Evolutionary conservation across 257 asterid species (phyloP), one percentile per base, ranked within the genome.

Genomic region (Plectranthus barbatus): DNA sequence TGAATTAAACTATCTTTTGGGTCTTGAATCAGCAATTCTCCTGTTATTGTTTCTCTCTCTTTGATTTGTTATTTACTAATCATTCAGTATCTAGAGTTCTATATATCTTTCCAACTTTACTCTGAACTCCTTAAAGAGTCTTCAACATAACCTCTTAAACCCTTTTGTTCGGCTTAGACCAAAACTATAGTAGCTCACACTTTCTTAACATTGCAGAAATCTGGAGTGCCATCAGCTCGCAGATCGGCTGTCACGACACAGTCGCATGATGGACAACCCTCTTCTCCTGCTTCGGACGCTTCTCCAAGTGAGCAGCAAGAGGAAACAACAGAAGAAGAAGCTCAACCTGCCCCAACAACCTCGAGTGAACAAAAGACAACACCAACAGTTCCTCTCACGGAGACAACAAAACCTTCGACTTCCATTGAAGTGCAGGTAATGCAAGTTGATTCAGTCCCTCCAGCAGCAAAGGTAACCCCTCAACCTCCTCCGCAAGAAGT

Each of bases 271-370:
- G 76, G 76, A 48, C 82, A 71, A 26, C 75, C 81, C 21, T 58
- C 79, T 7, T 71, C 88, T 29, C 75, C 83, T 12, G 52, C 70
- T 37, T 47, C 87, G 3, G 42, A 54, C 60, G 40, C 78, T 53
- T 68, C 91, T 47, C 69, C 84, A 39, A 78, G 82, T 33, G 81
- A 81, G 71, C 72, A 56, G 63, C 81, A 69, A 20, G 81, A 76
- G 20, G 90, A 77, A 49, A 34, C 62, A 31, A 40, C 71, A 54
- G 90, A 80, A 60, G 86, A 74, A 60, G 73, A 65, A 69, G 68
- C 69, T 40, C 61, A 77, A 48, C 9, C 82, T 52, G 59, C 75
- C 48, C 53, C 82, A 13, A 36, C 88, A 26, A 9, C 69, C 54
- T 37, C 67, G 29, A 71, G 73, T 11, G 85, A 84, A 47, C 86